Conservation (phyloP, 495 filamentous ascomycete genomes). For the Cercophora scortea region DNA sequence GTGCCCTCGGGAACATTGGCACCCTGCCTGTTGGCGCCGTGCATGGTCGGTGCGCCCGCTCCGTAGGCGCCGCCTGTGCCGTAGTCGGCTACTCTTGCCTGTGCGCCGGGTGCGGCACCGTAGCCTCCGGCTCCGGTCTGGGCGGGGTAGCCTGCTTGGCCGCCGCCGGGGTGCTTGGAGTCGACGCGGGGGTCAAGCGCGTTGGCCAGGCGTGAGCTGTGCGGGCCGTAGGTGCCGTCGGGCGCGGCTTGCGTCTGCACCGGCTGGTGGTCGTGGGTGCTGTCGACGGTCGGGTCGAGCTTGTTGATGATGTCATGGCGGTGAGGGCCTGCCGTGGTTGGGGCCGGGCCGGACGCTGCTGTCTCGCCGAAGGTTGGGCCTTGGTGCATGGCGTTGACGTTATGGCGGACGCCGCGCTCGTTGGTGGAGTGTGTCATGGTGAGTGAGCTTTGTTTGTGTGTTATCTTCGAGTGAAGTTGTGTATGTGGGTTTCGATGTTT, state of each 20-base stretch:
- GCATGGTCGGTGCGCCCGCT: background rate
- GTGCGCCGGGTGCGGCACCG: background rate
- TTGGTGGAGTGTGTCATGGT: slow-evolving; percentile 3
- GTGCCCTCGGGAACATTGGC: slow-evolving; percentile 25
- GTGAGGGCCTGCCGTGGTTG: slow-evolving; percentile 38
- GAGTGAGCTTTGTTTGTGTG: background rate
- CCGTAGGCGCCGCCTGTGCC: background rate
- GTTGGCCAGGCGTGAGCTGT: slow-evolving; percentile 28
- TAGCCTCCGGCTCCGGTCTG: background rate
- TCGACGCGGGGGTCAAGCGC: slow-evolving; percentile 44
- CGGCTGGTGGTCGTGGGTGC: slow-evolving; percentile 36
- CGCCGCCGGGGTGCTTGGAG: slow-evolving; percentile 7
- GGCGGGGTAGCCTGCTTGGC: background rate
- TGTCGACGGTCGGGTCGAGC: slow-evolving; percentile 51
- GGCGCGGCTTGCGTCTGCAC: slow-evolving; percentile 10
- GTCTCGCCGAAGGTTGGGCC: slow-evolving; percentile 14
- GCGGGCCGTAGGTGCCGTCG: slow-evolving; percentile 33
- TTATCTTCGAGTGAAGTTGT: background rate
- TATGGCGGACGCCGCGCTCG: slow-evolving; percentile 4
- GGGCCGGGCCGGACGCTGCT: slow-evolving; percentile 20
- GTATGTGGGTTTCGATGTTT: background rate
- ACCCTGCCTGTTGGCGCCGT: background rate
- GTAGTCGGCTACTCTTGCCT: too few species aligned
- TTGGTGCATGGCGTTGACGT: background rate
- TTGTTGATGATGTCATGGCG: slow-evolving; percentile 59